Evolutionary conservation across 2,329 filamentous ascomycete genomes (phyloP).

Genomic region (Xylogone sp.): DNA sequence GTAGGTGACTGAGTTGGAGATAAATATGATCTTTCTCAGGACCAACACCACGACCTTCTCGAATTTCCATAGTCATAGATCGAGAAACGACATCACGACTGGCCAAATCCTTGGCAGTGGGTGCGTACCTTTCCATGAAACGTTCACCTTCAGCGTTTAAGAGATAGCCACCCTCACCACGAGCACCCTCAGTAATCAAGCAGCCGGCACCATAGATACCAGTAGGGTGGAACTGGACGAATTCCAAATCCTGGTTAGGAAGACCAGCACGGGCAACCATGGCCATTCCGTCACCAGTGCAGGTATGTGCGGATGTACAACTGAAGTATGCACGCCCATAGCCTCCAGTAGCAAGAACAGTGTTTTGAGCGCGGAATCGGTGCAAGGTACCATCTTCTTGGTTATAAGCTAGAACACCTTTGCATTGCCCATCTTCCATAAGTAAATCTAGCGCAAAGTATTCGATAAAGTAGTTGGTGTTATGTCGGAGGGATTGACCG

Average conservation of each 20-base stretch:
- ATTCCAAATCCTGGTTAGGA: conserved; percentile 98
- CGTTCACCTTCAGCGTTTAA: conserved; percentile 97
- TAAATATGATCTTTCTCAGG: conserved; percentile 98
- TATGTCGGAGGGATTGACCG: conserved; percentile 92
- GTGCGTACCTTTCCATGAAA: conserved; percentile 99
- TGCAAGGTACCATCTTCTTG: conserved; percentile 98
- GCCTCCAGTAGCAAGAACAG: conserved; percentile 92
- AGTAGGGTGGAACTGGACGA: conserved; percentile 98
- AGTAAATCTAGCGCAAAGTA: conserved; percentile 96
- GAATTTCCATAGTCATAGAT: conserved; percentile 98
- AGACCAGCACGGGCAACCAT: conserved; percentile 98
- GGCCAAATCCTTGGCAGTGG: conserved; percentile 96
- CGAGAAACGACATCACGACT: conserved; percentile 94
- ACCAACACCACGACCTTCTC: conserved; percentile 93
- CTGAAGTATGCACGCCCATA: conserved; percentile 98
- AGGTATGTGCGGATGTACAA: conserved; percentile 97
- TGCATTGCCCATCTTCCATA: conserved; percentile 96
- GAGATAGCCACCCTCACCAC: conserved; percentile 97
- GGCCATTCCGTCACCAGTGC: conserved; percentile 98
- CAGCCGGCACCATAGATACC: conserved; percentile 98
- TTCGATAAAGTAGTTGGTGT: conserved; percentile 99
- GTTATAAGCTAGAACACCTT: conserved; percentile 96
- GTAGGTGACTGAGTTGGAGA: conserved; percentile 94
- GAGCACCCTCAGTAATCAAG: conserved; percentile 95
- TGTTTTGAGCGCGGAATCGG: conserved; percentile 95